Evolutionary conservation across 805 yeast genomes (phyloP), one percentile per base, ranked within the genome.

Genomic region (Saturnispora besseyi): DNA sequence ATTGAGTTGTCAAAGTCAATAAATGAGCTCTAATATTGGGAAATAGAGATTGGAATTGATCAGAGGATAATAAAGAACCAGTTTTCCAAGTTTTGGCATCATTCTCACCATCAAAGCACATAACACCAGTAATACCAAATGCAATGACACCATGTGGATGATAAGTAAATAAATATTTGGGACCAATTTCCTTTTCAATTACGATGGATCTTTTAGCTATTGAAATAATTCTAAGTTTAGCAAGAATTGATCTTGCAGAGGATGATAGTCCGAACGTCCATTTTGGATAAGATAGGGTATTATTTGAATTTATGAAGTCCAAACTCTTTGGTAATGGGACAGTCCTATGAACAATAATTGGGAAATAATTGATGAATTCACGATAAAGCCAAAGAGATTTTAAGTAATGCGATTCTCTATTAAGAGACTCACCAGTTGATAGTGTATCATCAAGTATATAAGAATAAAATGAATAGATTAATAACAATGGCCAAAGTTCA

Each of bases 81-180:
- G 51, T 53, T 31, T 45, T 44, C 29, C 52, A 51, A 36, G 45
- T 44, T 5, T 18, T 31, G 5, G n/a, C 11, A 30, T 47, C 29
- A 2, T 32, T 33, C 10, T 28, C 26, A 33, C 36, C 32, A 32
- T 32, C 29, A 33, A 40, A 41, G 15, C 50, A 47, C 45, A 47
- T 41, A 10, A 28, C 34, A 28, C 50, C 50, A 8, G 50, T 47
- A 1, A 84, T 90, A 2, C 97, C 96, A 76, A 90, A 75, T 1
- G 96, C 86, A 11, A 90, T 89, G 13, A 91, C 90, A 0, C 99
- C 99, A 64, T 93, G 99, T 0, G 99, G 99, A 65, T 90, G 97
- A 60, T 87, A 83, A 0, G 96, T 95, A 66, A 91, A 91, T 2
- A 91, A 78, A 64, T 93, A 91, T 34, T 84, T 70, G 2, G 87